phyloP scores from a whole-genome alignment of 1,284 basidiomycete species.

The Laetiporus sulphureus region DNA sequence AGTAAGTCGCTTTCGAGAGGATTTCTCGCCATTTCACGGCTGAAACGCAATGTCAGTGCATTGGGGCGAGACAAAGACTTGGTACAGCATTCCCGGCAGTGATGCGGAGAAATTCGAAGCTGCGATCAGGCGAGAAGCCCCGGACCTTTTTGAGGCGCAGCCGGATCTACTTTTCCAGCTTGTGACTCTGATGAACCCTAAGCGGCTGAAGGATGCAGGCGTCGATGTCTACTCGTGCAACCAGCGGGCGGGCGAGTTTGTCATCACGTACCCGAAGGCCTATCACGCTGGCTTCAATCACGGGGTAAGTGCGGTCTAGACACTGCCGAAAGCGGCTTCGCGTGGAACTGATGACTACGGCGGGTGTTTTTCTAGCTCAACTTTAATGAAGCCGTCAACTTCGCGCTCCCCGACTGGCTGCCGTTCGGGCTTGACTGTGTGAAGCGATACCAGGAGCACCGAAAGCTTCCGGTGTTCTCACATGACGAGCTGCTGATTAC shows the following conservation, averaged over 20 bases:
- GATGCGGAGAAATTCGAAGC: slow-evolving; percentile 96
- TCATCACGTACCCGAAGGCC: slow-evolving; percentile 96
- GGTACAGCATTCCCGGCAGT: slow-evolving; percentile 96
- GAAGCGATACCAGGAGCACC: slow-evolving; percentile 81
- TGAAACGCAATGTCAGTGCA: slow-evolving; percentile 66
- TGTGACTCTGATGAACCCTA: slow-evolving; percentile 97
- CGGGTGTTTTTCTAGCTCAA: slow-evolving; percentile 67
- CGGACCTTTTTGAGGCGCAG: slow-evolving; percentile 97
- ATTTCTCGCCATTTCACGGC: neutral
- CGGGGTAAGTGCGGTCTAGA: slow-evolving; percentile 48
- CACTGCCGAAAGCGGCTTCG: slow-evolving; percentile 1
- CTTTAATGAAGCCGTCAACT: slow-evolving; percentile 99
- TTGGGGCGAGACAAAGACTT: slow-evolving; percentile 99
- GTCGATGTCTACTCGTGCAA: slow-evolving; percentile 95
- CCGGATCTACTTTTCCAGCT: slow-evolving; percentile 97
- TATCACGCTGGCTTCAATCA: slow-evolving; percentile 99
- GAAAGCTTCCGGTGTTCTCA: slow-evolving; percentile 94
- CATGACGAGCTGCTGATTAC: slow-evolving; percentile 96
- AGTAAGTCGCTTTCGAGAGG: slow-evolving; percentile 46
- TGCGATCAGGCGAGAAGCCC: slow-evolving; percentile 92
- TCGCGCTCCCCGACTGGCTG: slow-evolving; percentile 96
- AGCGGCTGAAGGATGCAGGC: slow-evolving; percentile 78
- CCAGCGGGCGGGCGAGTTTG: slow-evolving; percentile 96
- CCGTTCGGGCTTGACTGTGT: slow-evolving; percentile 84
- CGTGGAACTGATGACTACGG: slow-evolving; percentile 1